These are phyloP conservation scores for Nakazawaea ishiwadae DNA, from an alignment of 805 yeast species.

Conservation along the genomic window DNA sequence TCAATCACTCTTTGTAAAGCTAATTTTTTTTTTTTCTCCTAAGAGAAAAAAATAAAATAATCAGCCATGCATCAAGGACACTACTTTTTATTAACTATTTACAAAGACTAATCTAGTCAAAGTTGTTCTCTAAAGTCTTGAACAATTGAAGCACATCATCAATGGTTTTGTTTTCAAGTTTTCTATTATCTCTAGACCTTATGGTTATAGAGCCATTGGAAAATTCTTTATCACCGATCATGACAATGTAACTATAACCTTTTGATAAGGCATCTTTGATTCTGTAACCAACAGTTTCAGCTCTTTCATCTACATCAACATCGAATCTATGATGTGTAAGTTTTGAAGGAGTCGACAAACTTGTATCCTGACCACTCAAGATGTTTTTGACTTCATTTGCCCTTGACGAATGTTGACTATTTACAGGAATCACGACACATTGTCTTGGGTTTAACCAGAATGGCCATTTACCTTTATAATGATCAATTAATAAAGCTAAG, in stretches of 20 bases:
- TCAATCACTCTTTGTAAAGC: no score
- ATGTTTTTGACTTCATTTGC: constrained; percentile 43
- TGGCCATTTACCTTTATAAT: constrained; percentile 93
- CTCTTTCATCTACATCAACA: constrained; percentile 71
- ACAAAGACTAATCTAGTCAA: constrained; percentile 28
- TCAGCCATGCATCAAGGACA: no score
- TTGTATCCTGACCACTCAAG: constrained; percentile 43
- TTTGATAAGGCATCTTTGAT: constrained; percentile 72
- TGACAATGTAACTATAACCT: constrained; percentile 75
- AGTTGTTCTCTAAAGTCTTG: constrained; percentile 44
- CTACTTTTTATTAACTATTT: no score
- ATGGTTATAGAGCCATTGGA: constrained; percentile 55
- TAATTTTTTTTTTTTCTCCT: no score
- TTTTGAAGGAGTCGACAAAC: constrained; percentile 39
- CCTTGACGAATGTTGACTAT: constrained; percentile 52
- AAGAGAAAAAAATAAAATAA: no score
- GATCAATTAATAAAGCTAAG: constrained; percentile 85
- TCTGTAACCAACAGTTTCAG: constrained; percentile 75
- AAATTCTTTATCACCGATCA: constrained; percentile 85
- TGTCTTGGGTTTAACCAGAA: constrained; percentile 96
- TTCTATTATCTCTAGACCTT: constrained; percentile 50
- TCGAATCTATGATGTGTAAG: constrained; percentile 57
- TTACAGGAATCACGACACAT: constrained; percentile 76
- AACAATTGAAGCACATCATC: constrained; percentile 53
- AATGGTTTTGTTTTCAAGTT: constrained; percentile 35